Evolutionary conservation across 75 land plant species (phyloP).

Genomic region (Ceratopteris richardii): DNA sequence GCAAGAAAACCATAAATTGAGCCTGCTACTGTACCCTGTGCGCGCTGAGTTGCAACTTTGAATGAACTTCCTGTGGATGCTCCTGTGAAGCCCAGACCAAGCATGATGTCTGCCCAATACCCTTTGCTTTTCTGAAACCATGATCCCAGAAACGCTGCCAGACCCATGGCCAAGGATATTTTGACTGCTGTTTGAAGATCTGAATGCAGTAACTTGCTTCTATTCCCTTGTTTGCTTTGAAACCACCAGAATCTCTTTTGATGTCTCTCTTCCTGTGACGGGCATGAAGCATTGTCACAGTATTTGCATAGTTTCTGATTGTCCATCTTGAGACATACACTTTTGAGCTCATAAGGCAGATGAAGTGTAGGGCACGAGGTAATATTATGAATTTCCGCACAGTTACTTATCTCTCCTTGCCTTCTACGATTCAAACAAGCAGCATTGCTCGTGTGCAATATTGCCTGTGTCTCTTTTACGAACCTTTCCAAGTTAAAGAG

Average conservation of each 20-base stretch:
- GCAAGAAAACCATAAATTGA: slow-evolving; percentile 49
- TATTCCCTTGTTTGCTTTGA: background rate
- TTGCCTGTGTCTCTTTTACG: slow-evolving; percentile 11
- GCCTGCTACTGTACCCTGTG: slow-evolving; percentile 63
- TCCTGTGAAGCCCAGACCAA: slow-evolving; percentile 33
- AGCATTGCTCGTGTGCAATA: background rate
- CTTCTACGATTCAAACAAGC: background rate
- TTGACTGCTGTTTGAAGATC: slow-evolving; percentile 23
- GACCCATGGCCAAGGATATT: slow-evolving; percentile 41
- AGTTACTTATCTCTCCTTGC: background rate
- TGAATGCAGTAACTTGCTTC: background rate
- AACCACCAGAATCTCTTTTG: background rate
- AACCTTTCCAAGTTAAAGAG: slow-evolving; percentile 44
- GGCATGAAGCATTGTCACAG: background rate
- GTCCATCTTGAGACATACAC: background rate
- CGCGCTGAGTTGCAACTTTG: slow-evolving; percentile 37
- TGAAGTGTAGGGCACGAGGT: background rate
- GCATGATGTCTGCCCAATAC: slow-evolving; percentile 47
- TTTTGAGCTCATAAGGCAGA: background rate
- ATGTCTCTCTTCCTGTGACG: background rate
- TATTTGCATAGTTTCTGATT: background rate
- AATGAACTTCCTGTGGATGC: slow-evolving; percentile 45
- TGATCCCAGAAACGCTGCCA: slow-evolving; percentile 43
- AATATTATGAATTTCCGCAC: background rate
- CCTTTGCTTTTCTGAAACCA: slow-evolving; percentile 35